Base-by-base conservation (phyloP, 2,329 filamentous ascomycete genomes). In the Fusarium veterinarium region DNA sequence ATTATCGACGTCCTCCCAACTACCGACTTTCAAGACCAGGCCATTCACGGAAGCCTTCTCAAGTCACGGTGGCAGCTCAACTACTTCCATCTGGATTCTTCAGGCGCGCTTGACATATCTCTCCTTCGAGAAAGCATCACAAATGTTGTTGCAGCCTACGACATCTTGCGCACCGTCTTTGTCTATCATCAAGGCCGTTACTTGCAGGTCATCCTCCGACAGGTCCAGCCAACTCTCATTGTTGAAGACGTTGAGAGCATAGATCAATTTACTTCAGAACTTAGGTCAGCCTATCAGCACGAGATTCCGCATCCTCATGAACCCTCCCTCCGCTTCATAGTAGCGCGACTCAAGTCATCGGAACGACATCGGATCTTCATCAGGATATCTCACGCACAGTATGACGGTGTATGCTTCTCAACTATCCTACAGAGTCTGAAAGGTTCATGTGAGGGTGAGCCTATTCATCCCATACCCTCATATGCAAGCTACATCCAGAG, bases 21-120 rank as follows among this genome's bases (percentile, higher is more conserved):
- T 8, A 75, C 70, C 17, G 70, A 75, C 58, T 75, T 75, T 17
- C 73, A 75, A 20, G 30, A 57, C 11, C 73, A 73, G 30, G 56
- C 70, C 20, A 42, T 75, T 1, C 37, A 67, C 3, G 73, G 73
- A 1, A 63, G 70, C 12, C 61, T 74, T 0, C 52, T 76, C 0
- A 20, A 75, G 1, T 76, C 75, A 8, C 66, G 75, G n/a, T 76
- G 75, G 75, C 72, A 69, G 48, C 60, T 73, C 16, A 74, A 73
- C 10, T 53, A 65, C 17, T 73, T 73, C 41, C n/a, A 65, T 16
- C 40, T 73, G 2, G 71, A 73, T 28, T 60, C 41, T 3, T 35
- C 23, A 1, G 71, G 71, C 3, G 8, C 44, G 2, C 19, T 73
- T 16, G 63, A 73, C 5, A 20, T 62, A 33, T 8, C 30, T 3